Evolutionary conservation across 768 basidiomycete genomes (phyloP), one percentile per base, ranked within the genome.

Genomic region (Tylopilus sp.): DNA sequence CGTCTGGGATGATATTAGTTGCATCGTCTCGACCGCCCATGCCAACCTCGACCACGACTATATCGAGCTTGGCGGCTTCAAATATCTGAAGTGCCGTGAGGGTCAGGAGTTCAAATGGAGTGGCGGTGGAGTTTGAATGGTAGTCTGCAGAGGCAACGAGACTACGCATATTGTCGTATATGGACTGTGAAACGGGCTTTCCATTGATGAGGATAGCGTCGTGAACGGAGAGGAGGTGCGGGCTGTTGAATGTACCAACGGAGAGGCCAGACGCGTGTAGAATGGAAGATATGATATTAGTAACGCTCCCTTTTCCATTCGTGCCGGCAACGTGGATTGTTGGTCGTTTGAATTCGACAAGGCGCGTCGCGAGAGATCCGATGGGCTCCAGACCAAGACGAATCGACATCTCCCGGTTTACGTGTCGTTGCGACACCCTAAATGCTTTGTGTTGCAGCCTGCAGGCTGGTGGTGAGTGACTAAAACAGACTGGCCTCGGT

Each of bases 231-330:
- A 95, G 69, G 18, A 98, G 83, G 67, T 98, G 95, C 0, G 97
- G 97, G 55, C 85, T 90, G 68, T 95, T 98, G 78, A 91, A 98
- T 31, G 88, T 78, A 7, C 92, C 97, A 11, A 89, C 76, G 20
- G 73, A 72, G 47, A 88, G 73, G 0, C 74, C 69, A 6, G 85
- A 76, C 6, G 76, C 69, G 5, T 66, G 63, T 8, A 98, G 71
- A 59, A 91, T 87, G 39, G 91, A 91, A 0, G 90, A 81, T 11
- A 97, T 67, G 31, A 93, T 74, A 6, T 86, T 85, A 1, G 92
- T 85, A 12, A 95, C 91, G 58, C 91, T 95, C 31, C 97, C 97
- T 69, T 98, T 99, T 9, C 95, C 95, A 69, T 99, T 98, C 0
- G 97, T 99, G 0, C 97, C 97, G 8, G 93, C 85, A 51, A 98